Evolutionary conservation across 176 grass and related monocot species (phyloP), one percentile per base, ranked within the genome.

Genomic region (Oryza glumipatula): DNA sequence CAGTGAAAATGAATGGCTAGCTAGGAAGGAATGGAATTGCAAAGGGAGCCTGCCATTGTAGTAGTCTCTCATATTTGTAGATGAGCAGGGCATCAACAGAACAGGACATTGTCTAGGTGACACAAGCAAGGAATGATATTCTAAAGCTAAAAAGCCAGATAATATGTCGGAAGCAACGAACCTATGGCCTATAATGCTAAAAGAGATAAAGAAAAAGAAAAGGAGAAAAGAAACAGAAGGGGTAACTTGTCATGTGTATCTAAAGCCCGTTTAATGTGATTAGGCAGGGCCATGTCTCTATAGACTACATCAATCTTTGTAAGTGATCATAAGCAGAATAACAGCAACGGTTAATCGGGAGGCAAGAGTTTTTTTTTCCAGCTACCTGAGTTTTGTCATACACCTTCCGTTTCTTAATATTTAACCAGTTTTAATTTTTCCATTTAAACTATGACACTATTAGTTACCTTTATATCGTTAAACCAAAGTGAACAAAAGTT

Each of bases 181-280:
- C 32, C 28, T 36, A 3, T 12, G 33, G 44, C 51, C 39, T 28
- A 49, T 21, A 36, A 71, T 60, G 67, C 6, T 10, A 6, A 82
- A 61, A 15, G 70, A 64, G 7, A 21, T 8, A 58, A 58, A 21
- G 17, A 58, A 58, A 17, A 52, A 17, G 49, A 36, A 6, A 52
- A 32, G 30, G 30, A 32, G 30, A 32, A 52, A 16, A 6, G 49
- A 17, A 11, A 72, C 1, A 61, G 58, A 44, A 14, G n/a, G 36
- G 16, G 13, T 73, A 64, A 82, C 38, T 45, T 63, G 23, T 8
- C 79, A 82, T 72, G 68, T 72, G 35, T 14, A 22, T 24, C 51
- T 3, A 33, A 67, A 67, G 65, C 1, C 9, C 11, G 28, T 67
- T 11, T 67, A 11, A 67, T 32, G 65, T 32, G 65, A 28, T 6